Base-by-base conservation (phyloP, 2,329 filamentous ascomycete species). In the Cladosporium sphaerospermum region DNA sequence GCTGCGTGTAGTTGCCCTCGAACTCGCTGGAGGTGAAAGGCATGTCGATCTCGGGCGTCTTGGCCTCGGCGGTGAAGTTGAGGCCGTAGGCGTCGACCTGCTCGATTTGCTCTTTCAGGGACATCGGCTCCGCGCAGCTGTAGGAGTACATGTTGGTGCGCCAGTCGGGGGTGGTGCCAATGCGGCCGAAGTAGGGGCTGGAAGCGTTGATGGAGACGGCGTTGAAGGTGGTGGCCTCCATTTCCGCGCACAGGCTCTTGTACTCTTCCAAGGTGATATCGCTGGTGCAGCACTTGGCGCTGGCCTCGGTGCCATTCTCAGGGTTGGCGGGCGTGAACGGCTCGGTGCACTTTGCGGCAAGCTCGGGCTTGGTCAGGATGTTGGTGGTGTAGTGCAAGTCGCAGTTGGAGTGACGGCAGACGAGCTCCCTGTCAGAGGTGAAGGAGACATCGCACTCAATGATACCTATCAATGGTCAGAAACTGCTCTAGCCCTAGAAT, bases 191-290 rank as follows among this genome's bases (percentile, higher is more conserved):
- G 69, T 78, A 86, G 3, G 53, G 41, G 6, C 61, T 73, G 69
- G 54, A 82, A 77, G 70, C 78, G 85, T 59, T 80, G 78, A 79
- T 71, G 1, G 77, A 86, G 16, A 78, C 78, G 33, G 82, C 84
- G 43, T 72, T 76, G 58, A 74, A 67, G 62, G 85, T 82, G 64
- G 70, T 78, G 46, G 79, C 79, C 62, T 88, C 85, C 82, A 86
- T 86, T 70, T 86, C 87, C 62, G 78, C 78, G 70, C 85, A 88
- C 4, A 88, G 78, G 4, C 76, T 73, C 68, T 82, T 80, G 74
- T 81, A 87, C 69, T 88, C 85, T 43, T 75, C 75, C 34, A 85
- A 71, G 1, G 84, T 87, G 62, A 88, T 80, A 64, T 88, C 85
- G 60, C 78, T 82, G 2, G 85, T 87, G 74, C 85, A 88, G 75